Conservation (phyloP, 495 filamentous ascomycete species). For the Achaetomiella virescens region DNA sequence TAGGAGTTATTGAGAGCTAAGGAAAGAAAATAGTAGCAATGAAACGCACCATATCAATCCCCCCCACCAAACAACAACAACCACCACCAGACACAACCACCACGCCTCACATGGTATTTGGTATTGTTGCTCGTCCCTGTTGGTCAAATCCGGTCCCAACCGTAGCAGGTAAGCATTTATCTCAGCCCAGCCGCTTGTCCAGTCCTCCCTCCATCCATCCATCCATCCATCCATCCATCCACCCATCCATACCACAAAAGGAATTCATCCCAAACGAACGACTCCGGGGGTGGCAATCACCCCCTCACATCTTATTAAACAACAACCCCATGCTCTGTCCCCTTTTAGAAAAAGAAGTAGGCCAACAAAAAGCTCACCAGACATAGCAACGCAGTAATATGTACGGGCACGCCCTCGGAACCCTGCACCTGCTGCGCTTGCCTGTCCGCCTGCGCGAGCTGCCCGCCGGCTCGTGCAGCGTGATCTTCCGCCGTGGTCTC, state of each 20-base stretch:
- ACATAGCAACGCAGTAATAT: constrained; percentile 76
- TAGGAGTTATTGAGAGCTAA: too few species aligned
- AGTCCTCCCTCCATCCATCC: not conserved
- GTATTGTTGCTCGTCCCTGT: too few species aligned
- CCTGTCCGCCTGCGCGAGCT: constrained; percentile 49
- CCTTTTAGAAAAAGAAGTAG: constrained; percentile 79
- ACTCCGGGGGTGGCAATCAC: too few species aligned
- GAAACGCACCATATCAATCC: too few species aligned
- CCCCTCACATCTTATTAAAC: too few species aligned
- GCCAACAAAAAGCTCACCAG: constrained; percentile 86
- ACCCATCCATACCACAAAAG: not conserved
- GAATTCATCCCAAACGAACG: not conserved
- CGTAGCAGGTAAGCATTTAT: too few species aligned
- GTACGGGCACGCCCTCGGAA: constrained; percentile 76
- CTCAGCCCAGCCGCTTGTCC: not conserved
- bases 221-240: not conserved
- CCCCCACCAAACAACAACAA: too few species aligned
- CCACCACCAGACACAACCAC: too few species aligned
- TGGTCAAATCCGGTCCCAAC: too few species aligned
- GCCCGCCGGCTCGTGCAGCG: constrained; percentile 28
- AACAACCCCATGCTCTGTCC: too few species aligned
- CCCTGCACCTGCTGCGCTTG: constrained; percentile 24
- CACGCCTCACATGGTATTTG: too few species aligned
- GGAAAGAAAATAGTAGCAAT: too few species aligned
- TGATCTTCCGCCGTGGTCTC: constrained; percentile 35